Conservation (phyloP, 176 grass and related monocot genomes). For the Zoysia pacifica region DNA sequence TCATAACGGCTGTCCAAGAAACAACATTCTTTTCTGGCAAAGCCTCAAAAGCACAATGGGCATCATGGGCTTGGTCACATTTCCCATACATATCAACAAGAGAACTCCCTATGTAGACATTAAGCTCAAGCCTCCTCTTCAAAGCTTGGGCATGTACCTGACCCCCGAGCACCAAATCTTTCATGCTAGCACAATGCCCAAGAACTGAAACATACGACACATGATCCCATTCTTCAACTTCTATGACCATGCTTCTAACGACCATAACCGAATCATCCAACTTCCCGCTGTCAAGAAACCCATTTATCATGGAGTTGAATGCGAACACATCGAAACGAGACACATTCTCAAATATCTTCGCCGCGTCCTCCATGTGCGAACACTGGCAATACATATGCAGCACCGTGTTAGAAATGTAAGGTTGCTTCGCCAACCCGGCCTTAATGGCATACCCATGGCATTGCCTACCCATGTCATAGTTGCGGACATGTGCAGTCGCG, state of each 20-base stretch:
- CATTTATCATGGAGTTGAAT: conserved; percentile 77
- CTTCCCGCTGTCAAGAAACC: conserved; percentile 57
- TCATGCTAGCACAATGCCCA: conserved; percentile 62
- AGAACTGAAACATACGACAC: conserved; percentile 66
- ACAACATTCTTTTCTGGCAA: conserved; percentile 71
- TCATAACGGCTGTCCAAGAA: conserved; percentile 81
- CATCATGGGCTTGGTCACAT: conserved; percentile 47
- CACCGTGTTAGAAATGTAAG: conserved; percentile 55
- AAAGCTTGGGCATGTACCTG: conserved; percentile 65
- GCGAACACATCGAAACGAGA: conserved; percentile 52
- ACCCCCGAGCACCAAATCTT: conserved; percentile 53
- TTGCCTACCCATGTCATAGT: conserved; percentile 57
- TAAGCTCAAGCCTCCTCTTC: conserved; percentile 58
- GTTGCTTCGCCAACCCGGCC: conserved; percentile 40
- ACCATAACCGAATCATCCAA: conserved; percentile 42
- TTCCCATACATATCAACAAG: conserved; percentile 88
- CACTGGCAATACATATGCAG: conserved; percentile 74
- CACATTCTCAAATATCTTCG: conserved; percentile 43
- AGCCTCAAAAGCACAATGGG: conserved; percentile 48
- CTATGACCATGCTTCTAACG: conserved; percentile 46
- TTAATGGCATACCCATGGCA: conserved; percentile 65
- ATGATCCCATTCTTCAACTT: conserved; percentile 64
- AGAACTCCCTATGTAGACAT: conserved; percentile 56
- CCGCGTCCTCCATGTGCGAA: conserved; percentile 48
- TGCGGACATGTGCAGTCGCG: conserved; percentile 42